Evolutionary conservation across 495 filamentous ascomycete genomes (phyloP), one percentile per base, ranked within the genome.

Genomic region (Hypoxylon lienhwacheense): DNA sequence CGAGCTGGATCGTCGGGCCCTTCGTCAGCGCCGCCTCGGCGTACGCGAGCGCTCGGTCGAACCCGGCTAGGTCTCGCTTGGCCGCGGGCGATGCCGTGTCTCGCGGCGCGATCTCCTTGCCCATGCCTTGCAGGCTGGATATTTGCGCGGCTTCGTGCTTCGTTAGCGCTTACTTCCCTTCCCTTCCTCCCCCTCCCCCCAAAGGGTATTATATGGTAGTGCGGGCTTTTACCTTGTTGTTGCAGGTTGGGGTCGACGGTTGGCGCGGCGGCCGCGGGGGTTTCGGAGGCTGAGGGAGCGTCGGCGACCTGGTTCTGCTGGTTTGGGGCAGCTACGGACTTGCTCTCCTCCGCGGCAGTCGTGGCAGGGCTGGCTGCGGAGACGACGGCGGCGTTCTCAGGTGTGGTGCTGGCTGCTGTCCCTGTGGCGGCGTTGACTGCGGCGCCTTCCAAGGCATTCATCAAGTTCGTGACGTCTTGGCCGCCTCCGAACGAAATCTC

Each of bases 401-500:
- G n/a, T n/a, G 59, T 64, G 2, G 50, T 37, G 5, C 16, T 45
- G 2, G 21, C 49, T 14, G 63, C 17, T n/a, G 50, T 61, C 34
- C 62, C 57, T 31, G 68, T 61, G 12, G 73, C 73, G 4, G 71
- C 70, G 58, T 66, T 73, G 32, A 77, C 73, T 21, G 76, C 76
- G 26, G 76, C 75, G 40, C 76, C 76, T 66, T 77, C 72, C 39
- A 77, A 64, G 39, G 72, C 75, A 47, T 71, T 76, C 59, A 79
- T 73, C 44, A 77, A 53, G 37, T 66, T 68, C 26, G 76, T 71
- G 6, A 81, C 79, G 61, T 74, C 70, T 68, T 80, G 74, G 37
- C 72, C 72, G 31, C 75, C 73, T 48, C 78, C 78, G 55, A 81
- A 80, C 53, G 78, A 81, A 56, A 81, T 81, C 69, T 83, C 80